Conservation (phyloP, 2,329 filamentous ascomycete species). For the Fusarium sp. region DNA sequence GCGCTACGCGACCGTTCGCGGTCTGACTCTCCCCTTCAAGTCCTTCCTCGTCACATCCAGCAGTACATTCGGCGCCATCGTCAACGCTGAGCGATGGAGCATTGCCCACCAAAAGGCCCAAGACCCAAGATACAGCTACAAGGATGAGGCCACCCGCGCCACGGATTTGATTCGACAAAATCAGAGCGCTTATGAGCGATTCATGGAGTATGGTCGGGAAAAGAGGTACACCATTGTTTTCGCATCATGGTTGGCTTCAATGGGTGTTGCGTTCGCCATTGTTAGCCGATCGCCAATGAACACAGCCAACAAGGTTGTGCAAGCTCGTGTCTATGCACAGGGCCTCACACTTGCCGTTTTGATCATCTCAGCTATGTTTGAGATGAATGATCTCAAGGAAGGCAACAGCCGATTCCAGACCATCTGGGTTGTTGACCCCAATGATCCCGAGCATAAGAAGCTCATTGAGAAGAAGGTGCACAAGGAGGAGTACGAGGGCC, state of each 20-base stretch:
- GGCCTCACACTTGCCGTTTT: slow-evolving; percentile 84
- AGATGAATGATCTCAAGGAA: slow-evolving; percentile 76
- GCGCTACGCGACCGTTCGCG: background rate
- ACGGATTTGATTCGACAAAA: slow-evolving; percentile 62
- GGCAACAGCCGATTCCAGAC: slow-evolving; percentile 84
- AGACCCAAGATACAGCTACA: slow-evolving; percentile 72
- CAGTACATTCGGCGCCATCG: slow-evolving; percentile 85
- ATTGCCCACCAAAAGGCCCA: slow-evolving; percentile 70
- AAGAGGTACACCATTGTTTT: slow-evolving; percentile 89
- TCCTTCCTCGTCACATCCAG: slow-evolving; percentile 84
- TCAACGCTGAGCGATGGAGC: slow-evolving; percentile 77
- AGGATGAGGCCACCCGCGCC: slow-evolving; percentile 45
- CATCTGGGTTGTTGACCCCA: slow-evolving; percentile 78
- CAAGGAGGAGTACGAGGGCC: slow-evolving; percentile 83
- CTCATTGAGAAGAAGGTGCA: slow-evolving; percentile 85
- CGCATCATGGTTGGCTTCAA: slow-evolving; percentile 80
- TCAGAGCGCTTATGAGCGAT: slow-evolving; percentile 64
- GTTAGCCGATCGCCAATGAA: slow-evolving; percentile 59
- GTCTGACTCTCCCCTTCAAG: slow-evolving; percentile 73
- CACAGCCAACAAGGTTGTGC: background rate
- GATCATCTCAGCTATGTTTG: slow-evolving; percentile 80
- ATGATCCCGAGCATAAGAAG: slow-evolving; percentile 79
- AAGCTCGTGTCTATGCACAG: slow-evolving; percentile 64
- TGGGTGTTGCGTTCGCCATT: slow-evolving; percentile 74
- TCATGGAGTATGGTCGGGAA: slow-evolving; percentile 74